A percentile compares a stretch with the other conserved stretches of the same genome.
phyloP scores from a whole-genome alignment of 805 yeast species.

The Kluyveromyces dobzhanskii region DNA sequence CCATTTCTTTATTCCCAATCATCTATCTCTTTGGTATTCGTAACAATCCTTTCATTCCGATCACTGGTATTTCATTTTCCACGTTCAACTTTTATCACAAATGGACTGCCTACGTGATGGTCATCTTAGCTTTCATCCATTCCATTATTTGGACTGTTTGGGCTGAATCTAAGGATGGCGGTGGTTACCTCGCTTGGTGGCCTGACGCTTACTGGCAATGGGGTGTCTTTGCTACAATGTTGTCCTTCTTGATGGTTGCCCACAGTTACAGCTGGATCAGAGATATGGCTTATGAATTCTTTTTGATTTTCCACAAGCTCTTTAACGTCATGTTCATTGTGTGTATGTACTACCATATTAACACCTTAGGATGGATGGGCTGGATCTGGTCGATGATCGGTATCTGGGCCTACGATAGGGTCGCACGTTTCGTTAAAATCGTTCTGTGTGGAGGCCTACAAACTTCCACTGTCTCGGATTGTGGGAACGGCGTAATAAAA shows the following conservation, averaged over 20 bases:
- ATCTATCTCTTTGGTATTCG: constrained; percentile 61
- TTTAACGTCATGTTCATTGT: constrained; percentile 46
- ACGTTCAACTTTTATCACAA: constrained; percentile 59
- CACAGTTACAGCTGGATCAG: constrained; percentile 48
- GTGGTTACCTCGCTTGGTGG: constrained; percentile 36
- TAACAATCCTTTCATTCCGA: constrained; percentile 54
- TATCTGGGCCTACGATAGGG: constrained; percentile 45
- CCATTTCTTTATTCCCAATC: constrained; percentile 47
- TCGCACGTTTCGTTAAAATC: constrained; percentile 37
- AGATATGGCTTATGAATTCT: constrained; percentile 47
- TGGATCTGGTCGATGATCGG: constrained; percentile 38
- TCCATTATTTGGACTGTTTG: constrained; percentile 47
- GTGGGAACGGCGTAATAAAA: constrained; percentile 33
- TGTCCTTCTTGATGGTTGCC: constrained; percentile 36
- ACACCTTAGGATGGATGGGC: constrained; percentile 43
- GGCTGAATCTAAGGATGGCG: constrained; percentile 28
- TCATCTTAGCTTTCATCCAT: constrained; percentile 47
- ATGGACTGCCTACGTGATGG: constrained; percentile 50
- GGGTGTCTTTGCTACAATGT: constrained; percentile 41
- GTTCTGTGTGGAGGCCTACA: constrained; percentile 21
- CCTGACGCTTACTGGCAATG: constrained; percentile 39
- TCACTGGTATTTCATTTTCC: constrained; percentile 55
- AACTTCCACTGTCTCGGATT: constrained; percentile 18
- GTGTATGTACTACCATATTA: constrained; percentile 53
- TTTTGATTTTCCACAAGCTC: constrained; percentile 49